Evolutionary conservation across 192 early-diverging fungal genomes (phyloP), one percentile per base, ranked within the genome.

Genomic region (Spizellomyces punctatus): DNA sequence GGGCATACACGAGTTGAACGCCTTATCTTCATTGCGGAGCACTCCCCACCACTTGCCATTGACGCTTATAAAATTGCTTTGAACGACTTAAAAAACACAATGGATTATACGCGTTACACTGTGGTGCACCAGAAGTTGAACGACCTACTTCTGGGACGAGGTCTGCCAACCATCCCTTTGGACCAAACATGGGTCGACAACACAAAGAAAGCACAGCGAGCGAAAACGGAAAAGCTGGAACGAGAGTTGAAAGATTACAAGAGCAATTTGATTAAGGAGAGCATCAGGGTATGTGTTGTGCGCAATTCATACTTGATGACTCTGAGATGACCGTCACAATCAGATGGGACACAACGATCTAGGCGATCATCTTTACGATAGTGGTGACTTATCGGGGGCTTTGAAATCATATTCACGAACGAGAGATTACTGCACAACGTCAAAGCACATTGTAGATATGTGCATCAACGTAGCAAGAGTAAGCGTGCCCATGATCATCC

Each of bases 271-370:
- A 89, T 93, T 74, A 95, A 93, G 69, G 94, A 95, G 82, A 89
- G 86, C 75, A 93, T 95, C 60, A 78, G 94, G 64, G 93, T 93
- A 82, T 47, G 81, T 47, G 81, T 68, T 5, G 14, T 44, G 12
- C 14, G 66, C 16, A 17, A 27, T 68, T 59, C 36, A 27, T 42
- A 14, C 14, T 5, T 61, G 6, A 41, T 66, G 46, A 12, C 45
- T 55, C 16, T 16, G 52, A 42, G 4, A 10, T 27, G 59, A 17
- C 16, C 59, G 36, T 16, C 52, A 8, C 41, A 16, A 0, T 65
- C 71, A 94, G 91, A 89, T 93, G 88, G 91, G 87, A 22, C 83
- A 91, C 68, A 89, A 85, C 44, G 91, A 95, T 48, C 82, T 95
- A 10, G 94, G 91, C 5, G 91, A 93, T 60, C 91, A 91, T 59